Evolutionary conservation across 2,329 filamentous ascomycete species (phyloP).

Genomic region (Westerdykella ornata): DNA sequence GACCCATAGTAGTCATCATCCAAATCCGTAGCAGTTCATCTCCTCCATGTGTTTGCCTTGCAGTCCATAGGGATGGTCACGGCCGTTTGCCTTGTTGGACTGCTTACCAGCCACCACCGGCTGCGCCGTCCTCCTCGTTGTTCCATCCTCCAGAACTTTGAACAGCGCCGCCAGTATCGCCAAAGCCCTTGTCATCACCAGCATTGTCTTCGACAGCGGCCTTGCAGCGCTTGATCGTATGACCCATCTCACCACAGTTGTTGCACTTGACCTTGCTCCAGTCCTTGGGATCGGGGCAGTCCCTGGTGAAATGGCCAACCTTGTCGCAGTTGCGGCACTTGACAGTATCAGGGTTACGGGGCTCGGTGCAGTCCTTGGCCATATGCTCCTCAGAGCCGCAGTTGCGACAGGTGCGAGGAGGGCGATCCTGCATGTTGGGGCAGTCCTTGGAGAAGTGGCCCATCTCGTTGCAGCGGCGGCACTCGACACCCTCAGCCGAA

Average conservation of each 20-base stretch:
- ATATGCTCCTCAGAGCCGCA: constrained; percentile 35
- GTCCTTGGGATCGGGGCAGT: constrained; percentile 54
- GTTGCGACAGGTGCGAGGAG: constrained; percentile 30
- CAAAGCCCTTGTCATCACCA: constrained; percentile 5
- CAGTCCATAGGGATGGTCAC: not conserved
- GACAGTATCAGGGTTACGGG: constrained; percentile 34
- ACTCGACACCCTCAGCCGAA: constrained; percentile 54
- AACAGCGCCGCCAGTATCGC: constrained; percentile 3
- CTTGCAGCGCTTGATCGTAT: constrained; percentile 29
- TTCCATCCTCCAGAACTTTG: constrained; percentile 3
- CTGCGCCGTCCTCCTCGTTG: not conserved
- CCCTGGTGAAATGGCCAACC: constrained; percentile 53
- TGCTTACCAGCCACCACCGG: constrained; percentile 8
- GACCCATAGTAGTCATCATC: no score
- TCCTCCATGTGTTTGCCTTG: no score
- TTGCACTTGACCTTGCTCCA: constrained; percentile 44
- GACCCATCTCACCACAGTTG: constrained; percentile 41
- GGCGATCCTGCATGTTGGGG: constrained; percentile 21
- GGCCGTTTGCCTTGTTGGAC: not conserved
- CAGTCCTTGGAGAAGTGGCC: constrained; percentile 34
- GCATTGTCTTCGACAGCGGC: constrained; percentile 15
- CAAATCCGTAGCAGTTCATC: no score
- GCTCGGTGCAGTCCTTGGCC: constrained; percentile 34
- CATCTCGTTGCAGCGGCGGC: constrained; percentile 56
- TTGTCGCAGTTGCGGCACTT: constrained; percentile 58